Percentiles rank a stretch among this genome's conserved stretches.
Conservation (phyloP, 352 stramenopile species). For the Globisporangium viniferum region DNA sequence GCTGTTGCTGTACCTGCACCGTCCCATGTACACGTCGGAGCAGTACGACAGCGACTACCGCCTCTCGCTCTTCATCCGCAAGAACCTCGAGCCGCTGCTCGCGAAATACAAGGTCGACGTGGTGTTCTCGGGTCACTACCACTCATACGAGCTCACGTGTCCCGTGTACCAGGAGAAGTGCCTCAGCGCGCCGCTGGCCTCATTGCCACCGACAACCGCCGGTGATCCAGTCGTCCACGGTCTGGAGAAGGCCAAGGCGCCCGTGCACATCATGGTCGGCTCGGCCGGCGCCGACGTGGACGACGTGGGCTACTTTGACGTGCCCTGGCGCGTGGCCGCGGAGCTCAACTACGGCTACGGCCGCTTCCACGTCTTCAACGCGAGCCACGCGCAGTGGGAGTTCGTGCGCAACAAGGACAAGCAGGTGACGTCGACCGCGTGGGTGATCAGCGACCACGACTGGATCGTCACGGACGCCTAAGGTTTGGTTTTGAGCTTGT, state of each 20-base stretch:
- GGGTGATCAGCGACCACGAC: slow-evolving; percentile 44
- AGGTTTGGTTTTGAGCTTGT: background rate
- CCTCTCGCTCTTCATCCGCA: slow-evolving; percentile 34
- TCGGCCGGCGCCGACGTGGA: slow-evolving; percentile 40
- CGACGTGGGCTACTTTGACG: slow-evolving; percentile 31
- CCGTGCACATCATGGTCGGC: slow-evolving; percentile 52
- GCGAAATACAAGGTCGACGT: slow-evolving; percentile 43
- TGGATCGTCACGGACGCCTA: slow-evolving; percentile 20
- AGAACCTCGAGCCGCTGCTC: slow-evolving; percentile 42
- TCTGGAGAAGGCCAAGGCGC: slow-evolving; percentile 30
- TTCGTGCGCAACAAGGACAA: slow-evolving; percentile 35
- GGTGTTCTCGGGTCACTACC: slow-evolving; percentile 53
- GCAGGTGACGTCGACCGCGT: slow-evolving; percentile 10
- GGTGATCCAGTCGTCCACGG: background rate
- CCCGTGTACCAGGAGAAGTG: slow-evolving; percentile 43
- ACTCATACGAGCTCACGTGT: slow-evolving; percentile 58
- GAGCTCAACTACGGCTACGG: slow-evolving; percentile 32
- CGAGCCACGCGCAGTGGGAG: slow-evolving; percentile 43
- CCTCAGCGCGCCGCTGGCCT: slow-evolving; percentile 1
- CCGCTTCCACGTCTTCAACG: slow-evolving; percentile 54
- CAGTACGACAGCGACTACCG: slow-evolving; percentile 34
- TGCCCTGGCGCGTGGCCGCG: slow-evolving; percentile 8
- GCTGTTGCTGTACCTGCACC: slow-evolving; percentile 88
- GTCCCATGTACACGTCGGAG: slow-evolving; percentile 77
- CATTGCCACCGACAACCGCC: background rate